Conservation (phyloP, 768 basidiomycete species). For the Mycena venus region DNA sequence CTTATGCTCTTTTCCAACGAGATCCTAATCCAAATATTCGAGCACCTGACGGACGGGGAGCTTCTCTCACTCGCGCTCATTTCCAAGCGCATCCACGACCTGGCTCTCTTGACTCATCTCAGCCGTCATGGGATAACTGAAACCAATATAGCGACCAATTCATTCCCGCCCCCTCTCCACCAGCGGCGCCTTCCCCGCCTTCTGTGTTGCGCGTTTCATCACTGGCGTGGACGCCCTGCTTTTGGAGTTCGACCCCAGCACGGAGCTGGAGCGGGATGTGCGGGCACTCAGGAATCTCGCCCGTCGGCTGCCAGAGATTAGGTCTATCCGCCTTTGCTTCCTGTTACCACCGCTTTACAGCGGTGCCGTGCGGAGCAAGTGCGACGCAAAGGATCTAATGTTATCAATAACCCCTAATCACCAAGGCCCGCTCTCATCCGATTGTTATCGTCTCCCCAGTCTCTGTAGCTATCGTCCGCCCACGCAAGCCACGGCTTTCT, state of each 20-base stretch:
- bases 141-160: neutral
- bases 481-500: neutral
- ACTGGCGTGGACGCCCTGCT: neutral
- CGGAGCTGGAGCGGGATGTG: neutral
- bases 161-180: neutral
- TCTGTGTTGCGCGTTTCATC: slow-evolving; percentile 8
- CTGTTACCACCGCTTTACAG: neutral
- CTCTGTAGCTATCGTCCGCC: neutral
- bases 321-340: slow-evolving; percentile 2
- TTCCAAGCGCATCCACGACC: slow-evolving; percentile 18
- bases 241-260: neutral
- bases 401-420: slow-evolving; percentile 4
- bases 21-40: slow-evolving; percentile 16
- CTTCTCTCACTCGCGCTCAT: slow-evolving; percentile 8
- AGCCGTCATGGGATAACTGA: slow-evolving; percentile 20
- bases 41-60: slow-evolving; percentile 1
- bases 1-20: neutral
- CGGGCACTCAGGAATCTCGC: neutral
- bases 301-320: neutral
- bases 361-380: neutral
- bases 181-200: slow-evolving; percentile 14
- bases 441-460: neutral
- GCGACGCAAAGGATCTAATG: neutral
- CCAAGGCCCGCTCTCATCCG: neutral
- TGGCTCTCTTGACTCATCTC: slow-evolving; percentile 2